Evolutionary conservation across 495 filamentous ascomycete species (phyloP), one percentile per base, ranked within the genome.

Genomic region (Aspergillus indologenus): DNA sequence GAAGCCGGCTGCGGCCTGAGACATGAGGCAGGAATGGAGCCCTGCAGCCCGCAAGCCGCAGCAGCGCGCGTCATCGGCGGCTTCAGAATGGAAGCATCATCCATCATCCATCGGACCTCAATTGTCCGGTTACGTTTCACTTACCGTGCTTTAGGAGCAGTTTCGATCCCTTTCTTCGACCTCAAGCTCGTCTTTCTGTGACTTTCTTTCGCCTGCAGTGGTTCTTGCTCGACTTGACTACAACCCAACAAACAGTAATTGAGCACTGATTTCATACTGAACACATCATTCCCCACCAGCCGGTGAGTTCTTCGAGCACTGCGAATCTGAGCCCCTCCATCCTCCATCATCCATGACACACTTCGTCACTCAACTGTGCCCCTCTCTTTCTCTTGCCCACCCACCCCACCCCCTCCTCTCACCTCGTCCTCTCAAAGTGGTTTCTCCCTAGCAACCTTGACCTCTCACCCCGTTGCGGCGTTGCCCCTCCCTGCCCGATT

Each of bases 201-300:
- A 43, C 45, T 46, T 54, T 31, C 51, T 63, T 42, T 61, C 49
- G 57, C 51, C 54, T 59, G n/a, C n/a, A n/a, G n/a, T n/a, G 42
- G 34, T 40, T 40, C 34, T 40, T 40, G 34, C 26, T 29, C 12
- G 7, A 40, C 5, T 40, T 29, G 26, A n/a, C 34, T 40, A 40
- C 34, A 29, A 40, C 34, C 12, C 34, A 40, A 40, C 34, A 40
- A 40, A 40, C 34, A 40, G 34, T n/a, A 59, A 57, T 57, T 40
- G 62, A 45, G 29, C 53, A 55, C 53, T 65, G 59, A 65, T 61
- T 61, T 66, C 66, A 69, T 64, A 54, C 62, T 67, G 65, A 69
- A 61, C 62, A 62, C 67, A 72, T 62, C 62, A 61, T 61, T 58
- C 61, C 64, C 64, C 70, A 68, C 64, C 54, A 62, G 56, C 65